These are phyloP conservation scores for Aspergillaceae sp. DNA, from an alignment of 2,329 filamentous ascomycete species.

Conservation along the genomic window DNA sequence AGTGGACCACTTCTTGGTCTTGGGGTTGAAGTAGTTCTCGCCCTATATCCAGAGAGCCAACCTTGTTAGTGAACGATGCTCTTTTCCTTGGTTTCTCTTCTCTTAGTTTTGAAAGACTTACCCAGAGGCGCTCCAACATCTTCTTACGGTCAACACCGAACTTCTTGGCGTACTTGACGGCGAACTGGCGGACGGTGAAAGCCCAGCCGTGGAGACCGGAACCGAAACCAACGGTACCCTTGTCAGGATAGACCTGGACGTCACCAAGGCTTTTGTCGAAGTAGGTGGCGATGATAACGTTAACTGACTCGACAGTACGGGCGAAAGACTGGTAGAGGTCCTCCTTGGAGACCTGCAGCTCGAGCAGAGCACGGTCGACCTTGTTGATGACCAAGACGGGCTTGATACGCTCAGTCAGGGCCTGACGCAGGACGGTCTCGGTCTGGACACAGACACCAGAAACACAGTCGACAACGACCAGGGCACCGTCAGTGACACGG, in stretches of 20 bases:
- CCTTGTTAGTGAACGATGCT: background rate
- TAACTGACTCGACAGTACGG: slow-evolving; percentile 98
- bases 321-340: slow-evolving; percentile 99
- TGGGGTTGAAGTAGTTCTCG: slow-evolving; percentile 99
- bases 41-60: slow-evolving; percentile 41
- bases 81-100: too few species aligned
- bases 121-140: slow-evolving; percentile 99
- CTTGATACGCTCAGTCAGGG: slow-evolving; percentile 99
- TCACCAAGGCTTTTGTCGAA: slow-evolving; percentile 94
- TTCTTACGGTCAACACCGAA: slow-evolving; percentile 99
- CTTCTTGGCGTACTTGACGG: slow-evolving; percentile 94
- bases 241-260: slow-evolving; percentile 96
- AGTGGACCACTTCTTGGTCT: slow-evolving; percentile 99
- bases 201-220: slow-evolving; percentile 99
- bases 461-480: slow-evolving; percentile 98
- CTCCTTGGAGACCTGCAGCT: slow-evolving; percentile 97
- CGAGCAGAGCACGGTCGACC: slow-evolving; percentile 98
- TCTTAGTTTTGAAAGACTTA: slow-evolving; percentile 41
- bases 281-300: slow-evolving; percentile 99
- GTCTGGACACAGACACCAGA: slow-evolving; percentile 99
- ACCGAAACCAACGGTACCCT: slow-evolving; percentile 96
- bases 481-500: slow-evolving; percentile 98
- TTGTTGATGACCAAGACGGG: slow-evolving; percentile 99
- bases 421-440: slow-evolving; percentile 98
- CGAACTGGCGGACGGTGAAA: slow-evolving; percentile 98